Evolutionary conservation across 495 filamentous ascomycete species (phyloP), one percentile per base, ranked within the genome.

Genomic region (Haplographium delicatum): DNA sequence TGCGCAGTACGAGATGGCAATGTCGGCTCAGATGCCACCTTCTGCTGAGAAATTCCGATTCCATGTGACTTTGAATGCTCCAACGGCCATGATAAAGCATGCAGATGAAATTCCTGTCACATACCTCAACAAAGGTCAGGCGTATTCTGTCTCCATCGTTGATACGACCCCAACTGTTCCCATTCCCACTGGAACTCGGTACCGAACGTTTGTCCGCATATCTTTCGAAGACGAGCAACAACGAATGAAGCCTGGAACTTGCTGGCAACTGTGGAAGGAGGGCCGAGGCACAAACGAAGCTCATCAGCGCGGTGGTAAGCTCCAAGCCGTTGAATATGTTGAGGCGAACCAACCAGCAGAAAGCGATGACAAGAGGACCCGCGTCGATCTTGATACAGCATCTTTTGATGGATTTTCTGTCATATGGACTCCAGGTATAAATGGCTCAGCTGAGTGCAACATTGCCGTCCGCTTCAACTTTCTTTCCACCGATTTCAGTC

Each of bases 251-350:
- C 90, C 93, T 0, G 82, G 79, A 19, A 72, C 84, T 9, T 95
- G 88, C 66, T 98, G 93, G 93, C 88, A 89, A 54, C 64, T 97
- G 15, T 98, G 93, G 93, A 96, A 96, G 61, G 90, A 95, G 63
- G 88, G 89, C 0, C 78, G 91, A 30, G 91, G 91, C 3, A 84
- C 81, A 0, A 94, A 84, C 51, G 88, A 96, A 70, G 88, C 90
- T 2, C 89, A 95, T 57, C 88, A 94, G 61, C 73, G 90, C 41
- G 88, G 85, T 30, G 89, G 89, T 11, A 88, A 86, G 57, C 74
- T 95, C 4, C 86, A 94, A 63, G 93, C 91, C 0, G 91, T 98
- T 7, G 93, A 98, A 64, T 95, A 85, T 57, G 88, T 95, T 13
- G 90, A 96, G 54, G 80, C 82, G 3, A 78, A 75, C 22, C 86